These are phyloP conservation scores for Biscogniauxia sp. DNA, from an alignment of 2,329 filamentous ascomycete genomes.

Conservation along the genomic window DNA sequence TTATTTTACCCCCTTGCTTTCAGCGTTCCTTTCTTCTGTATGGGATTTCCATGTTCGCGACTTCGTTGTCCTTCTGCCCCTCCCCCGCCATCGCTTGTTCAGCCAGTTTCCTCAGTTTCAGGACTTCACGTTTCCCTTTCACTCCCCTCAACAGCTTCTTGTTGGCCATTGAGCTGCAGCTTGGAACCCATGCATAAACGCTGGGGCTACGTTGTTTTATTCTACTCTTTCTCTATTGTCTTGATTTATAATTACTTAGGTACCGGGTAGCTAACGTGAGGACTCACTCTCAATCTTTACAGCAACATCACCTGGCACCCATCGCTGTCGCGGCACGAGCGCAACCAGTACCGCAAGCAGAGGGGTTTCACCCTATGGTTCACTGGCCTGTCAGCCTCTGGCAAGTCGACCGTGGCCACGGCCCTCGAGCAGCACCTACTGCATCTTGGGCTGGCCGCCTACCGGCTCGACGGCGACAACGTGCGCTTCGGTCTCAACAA, in stretches of 20 bases:
- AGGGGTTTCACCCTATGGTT: conserved; percentile 96
- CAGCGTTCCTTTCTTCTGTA: neutral
- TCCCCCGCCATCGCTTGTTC: conserved; percentile 24
- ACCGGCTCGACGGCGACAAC: conserved; percentile 97
- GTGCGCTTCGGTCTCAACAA: conserved; percentile 98
- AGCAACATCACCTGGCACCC: conserved; percentile 93
- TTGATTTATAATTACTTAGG: neutral
- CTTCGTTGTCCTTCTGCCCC: conserved; percentile 17
- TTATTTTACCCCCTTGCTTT: neutral
- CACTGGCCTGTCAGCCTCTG: conserved; percentile 91
- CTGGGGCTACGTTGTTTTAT: too few relatives aligned
- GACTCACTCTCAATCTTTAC: conserved; percentile 7
- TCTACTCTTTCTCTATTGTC: too few relatives aligned
- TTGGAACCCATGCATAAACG: neutral
- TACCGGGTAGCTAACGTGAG: neutral
- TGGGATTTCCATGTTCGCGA: neutral
- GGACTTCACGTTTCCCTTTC: neutral
- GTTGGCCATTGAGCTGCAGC: neutral
- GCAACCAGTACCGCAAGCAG: conserved; percentile 73
- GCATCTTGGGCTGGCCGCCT: conserved; percentile 77
- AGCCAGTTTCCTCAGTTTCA: neutral
- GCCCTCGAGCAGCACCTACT: conserved; percentile 96
- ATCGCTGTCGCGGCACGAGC: conserved; percentile 75
- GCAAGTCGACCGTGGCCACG: conserved; percentile 95
- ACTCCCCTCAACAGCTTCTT: neutral